phyloP scores from a whole-genome alignment of 495 filamentous ascomycete genomes.

The Penicillium psychrofluorescens region DNA sequence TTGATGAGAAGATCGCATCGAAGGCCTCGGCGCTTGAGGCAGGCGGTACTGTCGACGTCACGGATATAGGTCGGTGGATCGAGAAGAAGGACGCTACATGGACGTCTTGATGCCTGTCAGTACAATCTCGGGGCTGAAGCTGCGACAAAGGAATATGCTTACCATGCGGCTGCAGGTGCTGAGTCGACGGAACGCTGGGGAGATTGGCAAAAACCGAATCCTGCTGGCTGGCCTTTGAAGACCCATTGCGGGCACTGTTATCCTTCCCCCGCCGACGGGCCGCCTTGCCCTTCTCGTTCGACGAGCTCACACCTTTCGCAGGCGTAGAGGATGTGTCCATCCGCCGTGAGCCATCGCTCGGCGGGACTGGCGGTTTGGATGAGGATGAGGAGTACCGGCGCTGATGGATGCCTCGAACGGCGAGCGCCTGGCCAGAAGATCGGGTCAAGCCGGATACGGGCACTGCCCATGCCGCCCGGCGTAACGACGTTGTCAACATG shows the following conservation, averaged over 20 bases:
- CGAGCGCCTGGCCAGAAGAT: too few species aligned
- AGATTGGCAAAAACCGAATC: constrained; percentile 47
- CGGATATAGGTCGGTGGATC: constrained; percentile 86
- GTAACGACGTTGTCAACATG: constrained; percentile 46
- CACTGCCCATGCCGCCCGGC: constrained; percentile 35
- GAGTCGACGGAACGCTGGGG: constrained; percentile 78
- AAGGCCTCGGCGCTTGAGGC: constrained; percentile 65
- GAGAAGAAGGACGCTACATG: constrained; percentile 91
- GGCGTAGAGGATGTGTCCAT: constrained; percentile 33
- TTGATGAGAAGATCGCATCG: constrained; percentile 65
- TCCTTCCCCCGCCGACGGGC: constrained; percentile 33
- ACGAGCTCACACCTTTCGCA: constrained; percentile 31
- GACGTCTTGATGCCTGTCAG: constrained; percentile 50
- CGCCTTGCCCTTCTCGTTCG: constrained; percentile 31
- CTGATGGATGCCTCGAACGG: constrained; percentile 24
- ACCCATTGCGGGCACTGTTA: constrained; percentile 23
- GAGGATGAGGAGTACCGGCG: constrained; percentile 49
- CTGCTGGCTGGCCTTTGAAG: constrained; percentile 30
- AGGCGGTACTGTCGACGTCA: constrained; percentile 71
- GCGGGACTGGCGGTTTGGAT: constrained; percentile 39
- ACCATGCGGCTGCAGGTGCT: constrained; percentile 71
- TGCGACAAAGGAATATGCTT: constrained; percentile 15
- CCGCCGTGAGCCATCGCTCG: constrained; percentile 38
- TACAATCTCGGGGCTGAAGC: neutral
- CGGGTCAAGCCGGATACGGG: too few species aligned